These are phyloP conservation scores for Didymella keratinophila DNA, from an alignment of 2,329 filamentous ascomycete genomes.

Conservation along the genomic window DNA sequence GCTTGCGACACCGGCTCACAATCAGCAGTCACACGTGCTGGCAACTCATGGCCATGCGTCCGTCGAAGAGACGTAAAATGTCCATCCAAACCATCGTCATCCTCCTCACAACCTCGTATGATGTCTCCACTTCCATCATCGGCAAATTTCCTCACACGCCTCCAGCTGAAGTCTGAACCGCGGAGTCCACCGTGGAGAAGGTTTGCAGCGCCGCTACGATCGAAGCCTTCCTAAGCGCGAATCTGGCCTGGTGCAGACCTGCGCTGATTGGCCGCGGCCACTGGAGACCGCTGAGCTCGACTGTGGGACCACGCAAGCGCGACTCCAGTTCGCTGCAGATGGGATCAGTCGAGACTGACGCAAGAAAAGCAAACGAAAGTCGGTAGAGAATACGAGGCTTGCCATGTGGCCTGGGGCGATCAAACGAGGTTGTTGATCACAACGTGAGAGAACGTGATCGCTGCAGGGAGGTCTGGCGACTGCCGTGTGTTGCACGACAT, in stretches of 20 bases:
- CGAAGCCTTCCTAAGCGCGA: not conserved
- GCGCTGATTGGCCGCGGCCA: constrained; percentile 3
- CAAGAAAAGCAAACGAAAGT: constrained; percentile 10
- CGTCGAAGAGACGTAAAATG: constrained; percentile 6
- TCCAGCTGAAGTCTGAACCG: constrained; percentile 6
- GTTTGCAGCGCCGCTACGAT: constrained; percentile 2
- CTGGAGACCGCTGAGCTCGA: too few relatives aligned
- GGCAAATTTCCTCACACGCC: not conserved
- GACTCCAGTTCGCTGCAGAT: constrained; percentile 2
- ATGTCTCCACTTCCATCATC: not conserved
- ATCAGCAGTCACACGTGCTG: constrained; percentile 6
- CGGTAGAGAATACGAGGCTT: constrained; percentile 10
- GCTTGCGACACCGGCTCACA: not conserved
- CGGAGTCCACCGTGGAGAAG: constrained; percentile 1
- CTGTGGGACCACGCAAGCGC: not conserved
- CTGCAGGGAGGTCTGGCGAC: constrained; percentile 16
- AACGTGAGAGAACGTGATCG: not conserved
- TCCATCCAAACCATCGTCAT: constrained; percentile 1
- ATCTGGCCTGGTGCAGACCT: not conserved
- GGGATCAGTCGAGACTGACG: not conserved
- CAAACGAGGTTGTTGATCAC: constrained; percentile 4
- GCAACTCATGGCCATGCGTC: constrained; percentile 4
- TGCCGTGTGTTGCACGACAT: constrained; percentile 2
- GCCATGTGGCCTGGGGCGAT: constrained; percentile 13
- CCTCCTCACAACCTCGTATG: not conserved